These are phyloP conservation scores for Neurospora sp. DNA, from an alignment of 495 filamentous ascomycete genomes.

Conservation along the genomic window DNA sequence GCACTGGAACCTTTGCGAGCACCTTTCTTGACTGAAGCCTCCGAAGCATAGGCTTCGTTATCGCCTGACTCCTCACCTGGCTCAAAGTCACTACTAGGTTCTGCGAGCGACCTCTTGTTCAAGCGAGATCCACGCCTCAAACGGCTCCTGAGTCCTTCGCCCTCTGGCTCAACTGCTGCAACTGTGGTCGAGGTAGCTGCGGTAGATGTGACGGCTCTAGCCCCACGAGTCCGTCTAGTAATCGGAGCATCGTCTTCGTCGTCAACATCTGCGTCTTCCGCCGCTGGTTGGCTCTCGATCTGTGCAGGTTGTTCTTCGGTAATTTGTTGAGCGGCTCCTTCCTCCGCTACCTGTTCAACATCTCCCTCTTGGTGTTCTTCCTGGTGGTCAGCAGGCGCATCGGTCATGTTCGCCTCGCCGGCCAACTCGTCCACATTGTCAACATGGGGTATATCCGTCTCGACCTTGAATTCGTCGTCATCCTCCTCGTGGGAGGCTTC, in stretches of 20 bases:
- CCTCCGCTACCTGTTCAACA: background rate
- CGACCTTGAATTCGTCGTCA: conserved; percentile 14
- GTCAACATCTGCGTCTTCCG: conserved; percentile 47
- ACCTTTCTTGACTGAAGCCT: conserved; percentile 19
- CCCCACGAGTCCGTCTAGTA: conserved; percentile 40
- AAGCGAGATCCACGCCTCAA: conserved; percentile 36
- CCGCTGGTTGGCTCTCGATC: conserved; percentile 27
- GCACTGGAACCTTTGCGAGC: conserved; percentile 21
- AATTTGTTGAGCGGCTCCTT: conserved; percentile 5
- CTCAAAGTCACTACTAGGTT: conserved; percentile 84
- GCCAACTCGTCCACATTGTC: conserved; percentile 11
- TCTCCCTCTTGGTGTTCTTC: conserved; percentile 1
- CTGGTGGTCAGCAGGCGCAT: background rate
- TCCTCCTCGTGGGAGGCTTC: conserved; percentile 42
- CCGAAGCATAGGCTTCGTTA: conserved; percentile 36
- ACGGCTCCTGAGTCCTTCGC: conserved; percentile 25
- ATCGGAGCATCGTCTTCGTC: conserved; percentile 61
- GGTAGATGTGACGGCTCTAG: conserved; percentile 21
- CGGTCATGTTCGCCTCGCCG: background rate
- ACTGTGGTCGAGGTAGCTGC: conserved; percentile 19
- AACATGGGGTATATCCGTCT: conserved; percentile 25
- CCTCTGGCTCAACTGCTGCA: conserved; percentile 25
- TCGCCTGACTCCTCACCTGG: conserved; percentile 56
- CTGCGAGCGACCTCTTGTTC: conserved; percentile 43
- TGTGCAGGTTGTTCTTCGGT: conserved; percentile 16